A percentile compares a stretch with the other conserved stretches of the same genome.
Conservation (phyloP, 257 asterid genomes). For the Solanum medicagineum region DNA sequence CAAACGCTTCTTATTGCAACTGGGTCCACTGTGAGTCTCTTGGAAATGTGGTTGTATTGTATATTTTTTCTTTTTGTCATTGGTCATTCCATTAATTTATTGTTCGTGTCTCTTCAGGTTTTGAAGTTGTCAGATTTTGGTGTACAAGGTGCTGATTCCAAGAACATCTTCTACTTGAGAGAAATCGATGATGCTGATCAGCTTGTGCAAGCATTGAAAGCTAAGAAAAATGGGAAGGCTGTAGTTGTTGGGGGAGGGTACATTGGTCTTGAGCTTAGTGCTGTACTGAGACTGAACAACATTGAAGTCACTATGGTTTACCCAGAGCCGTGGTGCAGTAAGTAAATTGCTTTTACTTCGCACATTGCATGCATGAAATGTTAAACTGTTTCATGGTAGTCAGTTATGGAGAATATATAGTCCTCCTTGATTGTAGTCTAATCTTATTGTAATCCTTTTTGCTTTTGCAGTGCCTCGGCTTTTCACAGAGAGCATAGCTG, state of each 20-base stretch:
- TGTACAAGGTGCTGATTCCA: constrained; percentile 76
- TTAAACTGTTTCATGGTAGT: background rate
- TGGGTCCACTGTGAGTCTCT: constrained; percentile 60
- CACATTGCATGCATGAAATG: background rate
- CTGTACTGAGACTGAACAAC: constrained; percentile 64
- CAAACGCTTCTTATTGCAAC: constrained; percentile 64
- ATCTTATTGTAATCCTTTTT: background rate
- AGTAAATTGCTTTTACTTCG: constrained; percentile 18
- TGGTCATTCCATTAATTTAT: background rate
- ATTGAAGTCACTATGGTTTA: constrained; percentile 81
- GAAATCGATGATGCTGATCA: constrained; percentile 85
- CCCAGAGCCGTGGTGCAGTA: constrained; percentile 99
- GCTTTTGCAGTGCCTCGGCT: constrained; percentile 79
- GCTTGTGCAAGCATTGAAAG: constrained; percentile 75
- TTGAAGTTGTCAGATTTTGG: constrained; percentile 71
- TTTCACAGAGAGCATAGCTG: constrained; percentile 83
- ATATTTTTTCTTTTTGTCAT: background rate
- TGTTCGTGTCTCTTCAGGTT: constrained; percentile 33
- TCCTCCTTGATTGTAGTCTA: background rate
- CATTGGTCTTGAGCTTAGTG: constrained; percentile 94
- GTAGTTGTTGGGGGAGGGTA: constrained; percentile 95
- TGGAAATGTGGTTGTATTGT: background rate
- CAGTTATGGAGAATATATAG: background rate
- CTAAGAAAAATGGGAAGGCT: constrained; percentile 72
- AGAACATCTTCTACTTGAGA: constrained; percentile 80